A percentile compares a stretch with the other conserved stretches of the same genome.
phyloP scores from a whole-genome alignment of 225 moss, liverwort and hornwort species.

The Antitrichia curtipendula region DNA sequence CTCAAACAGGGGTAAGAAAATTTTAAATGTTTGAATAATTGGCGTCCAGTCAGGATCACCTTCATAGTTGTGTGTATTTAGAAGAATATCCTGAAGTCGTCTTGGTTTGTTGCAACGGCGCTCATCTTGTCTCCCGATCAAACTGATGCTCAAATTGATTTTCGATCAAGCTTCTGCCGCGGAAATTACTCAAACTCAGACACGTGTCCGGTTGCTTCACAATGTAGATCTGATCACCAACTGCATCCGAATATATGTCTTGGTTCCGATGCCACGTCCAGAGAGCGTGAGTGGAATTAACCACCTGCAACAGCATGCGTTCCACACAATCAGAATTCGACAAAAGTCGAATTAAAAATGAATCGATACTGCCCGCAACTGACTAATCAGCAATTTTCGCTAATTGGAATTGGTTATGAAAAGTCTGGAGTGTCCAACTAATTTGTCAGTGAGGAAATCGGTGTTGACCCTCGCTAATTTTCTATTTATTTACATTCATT shows the following conservation, averaged over 20 bases:
- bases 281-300: constrained; percentile 53
- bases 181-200: not conserved
- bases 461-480: not conserved
- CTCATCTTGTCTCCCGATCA: not conserved
- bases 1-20: not conserved
- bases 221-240: constrained; percentile 73
- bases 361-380: not conserved
- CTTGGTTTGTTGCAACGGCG: not conserved
- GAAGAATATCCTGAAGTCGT: not conserved
- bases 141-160: not conserved
- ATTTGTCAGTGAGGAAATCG: too few species aligned
- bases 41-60: not conserved
- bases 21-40: not conserved
- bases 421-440: not conserved
- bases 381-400: not conserved
- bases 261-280: constrained; percentile 93
- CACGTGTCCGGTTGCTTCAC: constrained; percentile 35
- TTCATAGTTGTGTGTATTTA: not conserved
- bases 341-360: not conserved
- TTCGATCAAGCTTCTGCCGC: constrained; percentile 1
- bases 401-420: not conserved
- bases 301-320: constrained; percentile 24
- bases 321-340: not conserved
- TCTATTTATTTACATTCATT: not conserved
- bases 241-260: constrained; percentile 24